These are phyloP conservation scores for Gleditsia sinensis DNA, from an alignment of 306 rosid species.

Conservation along the genomic window DNA sequence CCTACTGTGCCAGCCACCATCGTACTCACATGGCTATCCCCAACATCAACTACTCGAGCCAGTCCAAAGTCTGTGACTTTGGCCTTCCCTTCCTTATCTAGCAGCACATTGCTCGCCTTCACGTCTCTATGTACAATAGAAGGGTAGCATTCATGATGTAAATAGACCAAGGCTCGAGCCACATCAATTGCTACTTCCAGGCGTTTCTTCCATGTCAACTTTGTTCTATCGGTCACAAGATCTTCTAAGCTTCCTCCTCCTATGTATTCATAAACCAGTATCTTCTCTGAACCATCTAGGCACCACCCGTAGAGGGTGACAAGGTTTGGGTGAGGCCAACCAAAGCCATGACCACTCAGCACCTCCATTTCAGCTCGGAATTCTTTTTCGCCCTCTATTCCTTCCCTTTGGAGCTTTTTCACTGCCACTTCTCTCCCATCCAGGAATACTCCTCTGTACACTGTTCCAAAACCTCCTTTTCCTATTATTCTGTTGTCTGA, in stretches of 20 bases:
- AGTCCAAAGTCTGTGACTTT: constrained; percentile 91
- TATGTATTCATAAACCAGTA: constrained; percentile 83
- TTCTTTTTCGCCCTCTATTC: constrained; percentile 86
- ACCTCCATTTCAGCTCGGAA: constrained; percentile 94
- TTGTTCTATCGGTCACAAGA: constrained; percentile 49
- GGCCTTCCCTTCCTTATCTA: constrained; percentile 78
- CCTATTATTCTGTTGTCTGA: constrained; percentile 85
- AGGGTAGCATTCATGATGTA: constrained; percentile 87
- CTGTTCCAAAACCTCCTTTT: constrained; percentile 92
- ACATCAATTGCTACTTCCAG: constrained; percentile 74
- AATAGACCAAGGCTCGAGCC: constrained; percentile 77
- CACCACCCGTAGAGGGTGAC: constrained; percentile 98
- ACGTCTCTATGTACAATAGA: constrained; percentile 89
- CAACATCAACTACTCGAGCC: constrained; percentile 79
- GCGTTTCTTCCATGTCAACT: constrained; percentile 64
- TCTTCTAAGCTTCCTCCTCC: constrained; percentile 94
- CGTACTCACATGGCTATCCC: constrained; percentile 94
- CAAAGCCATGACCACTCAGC: constrained; percentile 71
- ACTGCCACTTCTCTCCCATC: constrained; percentile 88
- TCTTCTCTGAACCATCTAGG: constrained; percentile 65
- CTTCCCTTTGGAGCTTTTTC: constrained; percentile 86
- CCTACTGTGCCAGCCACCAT: constrained; percentile 95
- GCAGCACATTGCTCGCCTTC: constrained; percentile 85
- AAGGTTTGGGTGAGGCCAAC: constrained; percentile 95
- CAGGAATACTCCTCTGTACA: constrained; percentile 71